These are phyloP conservation scores for Arbutus unedo DNA, from an alignment of 148 eudicot genomes.

Conservation along the genomic window DNA sequence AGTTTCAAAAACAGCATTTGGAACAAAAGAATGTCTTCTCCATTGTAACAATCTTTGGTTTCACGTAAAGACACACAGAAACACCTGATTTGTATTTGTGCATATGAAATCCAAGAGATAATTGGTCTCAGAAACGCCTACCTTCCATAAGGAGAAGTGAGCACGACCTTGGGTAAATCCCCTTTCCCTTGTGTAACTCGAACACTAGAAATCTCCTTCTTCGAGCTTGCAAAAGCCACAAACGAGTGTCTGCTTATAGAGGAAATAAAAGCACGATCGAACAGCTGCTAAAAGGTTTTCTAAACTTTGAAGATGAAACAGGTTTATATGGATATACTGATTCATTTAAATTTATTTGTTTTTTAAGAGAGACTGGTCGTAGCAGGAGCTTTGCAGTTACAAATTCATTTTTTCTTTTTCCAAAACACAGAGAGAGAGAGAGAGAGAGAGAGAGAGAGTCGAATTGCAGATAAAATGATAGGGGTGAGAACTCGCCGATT, in stretches of 20 bases:
- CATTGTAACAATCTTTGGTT: neutral
- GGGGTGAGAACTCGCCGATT: conserved; percentile 34
- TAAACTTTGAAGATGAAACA: neutral
- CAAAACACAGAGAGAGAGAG: too few species aligned
- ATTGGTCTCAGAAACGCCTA: conserved; percentile 10
- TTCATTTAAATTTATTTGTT: too few species aligned
- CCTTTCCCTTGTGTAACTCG: conserved; percentile 59
- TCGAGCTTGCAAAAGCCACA: conserved; percentile 49
- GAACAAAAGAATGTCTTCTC: neutral
- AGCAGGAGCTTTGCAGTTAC: too few species aligned
- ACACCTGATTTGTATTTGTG: neutral
- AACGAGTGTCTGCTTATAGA: conserved; percentile 27
- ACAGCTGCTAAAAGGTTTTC: neutral
- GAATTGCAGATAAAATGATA: conserved; percentile 3
- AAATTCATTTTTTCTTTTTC: too few species aligned
- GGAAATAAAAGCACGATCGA: neutral
- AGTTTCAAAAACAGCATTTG: neutral
- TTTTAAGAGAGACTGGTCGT: too few species aligned
- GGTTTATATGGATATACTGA: neutral
- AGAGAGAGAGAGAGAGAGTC: neutral
- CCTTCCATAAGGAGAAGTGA: conserved; percentile 80
- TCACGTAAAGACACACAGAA: neutral
- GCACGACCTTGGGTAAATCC: conserved; percentile 71
- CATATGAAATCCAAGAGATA: neutral
- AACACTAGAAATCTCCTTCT: conserved; percentile 30